A percentile compares a stretch with the other conserved stretches of the same genome.
Evolutionary conservation across 1,139 yeast species (phyloP).

Genomic region (Debaryomycetaceae sp.): DNA sequence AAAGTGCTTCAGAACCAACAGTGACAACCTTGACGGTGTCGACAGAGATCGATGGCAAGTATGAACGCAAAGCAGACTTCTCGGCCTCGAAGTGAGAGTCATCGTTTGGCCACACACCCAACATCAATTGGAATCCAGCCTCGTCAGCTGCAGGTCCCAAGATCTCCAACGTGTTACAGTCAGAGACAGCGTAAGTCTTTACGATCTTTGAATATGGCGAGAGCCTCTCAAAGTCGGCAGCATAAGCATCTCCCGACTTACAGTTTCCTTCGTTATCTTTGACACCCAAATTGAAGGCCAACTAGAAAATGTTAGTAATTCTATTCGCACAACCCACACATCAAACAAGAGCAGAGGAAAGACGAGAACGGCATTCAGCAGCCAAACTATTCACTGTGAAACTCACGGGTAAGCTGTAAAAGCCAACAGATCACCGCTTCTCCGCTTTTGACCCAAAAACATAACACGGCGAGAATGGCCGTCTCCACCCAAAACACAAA

Average conservation of each 20-base stretch:
- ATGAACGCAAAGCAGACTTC: conserved; percentile 60
- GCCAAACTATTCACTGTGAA: too few species aligned
- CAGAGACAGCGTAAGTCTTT: conserved; percentile 83
- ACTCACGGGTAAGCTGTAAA: too few species aligned
- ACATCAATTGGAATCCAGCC: conserved; percentile 67
- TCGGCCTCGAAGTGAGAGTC: conserved; percentile 69
- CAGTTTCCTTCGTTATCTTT: conserved; percentile 66
- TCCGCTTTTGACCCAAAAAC: too few species aligned
- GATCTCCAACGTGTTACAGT: conserved; percentile 78
- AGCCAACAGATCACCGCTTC: too few species aligned
- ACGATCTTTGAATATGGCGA: conserved; percentile 55
- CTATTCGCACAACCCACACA: not conserved
- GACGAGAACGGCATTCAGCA: too few species aligned
- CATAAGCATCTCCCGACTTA: conserved; percentile 67
- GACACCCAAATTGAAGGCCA: conserved; percentile 82
- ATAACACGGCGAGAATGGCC: too few species aligned
- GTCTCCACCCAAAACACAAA: too few species aligned
- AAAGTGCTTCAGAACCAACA: conserved; percentile 91
- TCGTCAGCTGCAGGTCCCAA: conserved; percentile 84
- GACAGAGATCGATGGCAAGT: conserved; percentile 68
- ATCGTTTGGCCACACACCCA: conserved; percentile 92
- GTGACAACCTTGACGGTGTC: conserved; percentile 68
- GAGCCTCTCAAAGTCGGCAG: conserved; percentile 56
- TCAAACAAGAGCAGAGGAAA: too few species aligned
- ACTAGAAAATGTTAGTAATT: conserved; percentile 27